A percentile compares a stretch with the other conserved stretches of the same genome.
Conservation (phyloP, 140 eudicot genomes). For the Flaveria floridana region DNA sequence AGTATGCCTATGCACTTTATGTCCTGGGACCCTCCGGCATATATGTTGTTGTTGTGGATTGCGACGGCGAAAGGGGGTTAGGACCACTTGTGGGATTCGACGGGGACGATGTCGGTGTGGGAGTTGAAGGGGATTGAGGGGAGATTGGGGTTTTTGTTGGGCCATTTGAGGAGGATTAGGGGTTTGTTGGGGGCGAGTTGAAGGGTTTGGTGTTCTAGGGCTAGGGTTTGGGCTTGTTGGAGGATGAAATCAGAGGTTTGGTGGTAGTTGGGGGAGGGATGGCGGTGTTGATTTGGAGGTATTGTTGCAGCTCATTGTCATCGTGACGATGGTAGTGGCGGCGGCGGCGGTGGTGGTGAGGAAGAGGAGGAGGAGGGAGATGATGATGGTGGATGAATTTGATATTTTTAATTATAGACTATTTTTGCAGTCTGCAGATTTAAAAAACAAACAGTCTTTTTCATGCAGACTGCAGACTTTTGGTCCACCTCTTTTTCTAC, state of each 20-base stretch:
- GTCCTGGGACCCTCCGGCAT: conserved; percentile 92
- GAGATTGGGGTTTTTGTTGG: conserved; percentile 55
- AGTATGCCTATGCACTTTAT: conserved; percentile 95
- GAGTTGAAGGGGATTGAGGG: conserved; percentile 79
- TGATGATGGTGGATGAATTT: no score
- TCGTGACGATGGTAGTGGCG: not conserved
- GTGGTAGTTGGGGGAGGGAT: conserved; percentile 73
- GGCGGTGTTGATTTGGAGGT: conserved; percentile 72
- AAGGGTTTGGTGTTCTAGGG: conserved; percentile 55
- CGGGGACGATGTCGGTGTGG: conserved; percentile 92
- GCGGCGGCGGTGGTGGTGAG: not conserved
- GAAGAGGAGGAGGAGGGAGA: no score
- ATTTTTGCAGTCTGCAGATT: no score
- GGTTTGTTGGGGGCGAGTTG: conserved; percentile 72
- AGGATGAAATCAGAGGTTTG: conserved; percentile 69
- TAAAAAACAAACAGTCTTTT: no score
- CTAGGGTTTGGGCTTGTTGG: conserved; percentile 69
- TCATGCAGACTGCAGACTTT: no score
- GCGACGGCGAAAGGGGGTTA: conserved; percentile 64
- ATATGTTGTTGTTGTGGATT: conserved; percentile 50
- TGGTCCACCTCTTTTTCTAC: no score
- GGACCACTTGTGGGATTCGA: conserved; percentile 66
- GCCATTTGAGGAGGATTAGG: conserved; percentile 75
- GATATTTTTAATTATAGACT: no score
- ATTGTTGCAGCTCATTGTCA: conserved; percentile 30